Percentiles rank a stretch among this genome's conserved stretches.
Conservation (phyloP, 768 basidiomycete species). For the Lyophyllum semitale region DNA sequence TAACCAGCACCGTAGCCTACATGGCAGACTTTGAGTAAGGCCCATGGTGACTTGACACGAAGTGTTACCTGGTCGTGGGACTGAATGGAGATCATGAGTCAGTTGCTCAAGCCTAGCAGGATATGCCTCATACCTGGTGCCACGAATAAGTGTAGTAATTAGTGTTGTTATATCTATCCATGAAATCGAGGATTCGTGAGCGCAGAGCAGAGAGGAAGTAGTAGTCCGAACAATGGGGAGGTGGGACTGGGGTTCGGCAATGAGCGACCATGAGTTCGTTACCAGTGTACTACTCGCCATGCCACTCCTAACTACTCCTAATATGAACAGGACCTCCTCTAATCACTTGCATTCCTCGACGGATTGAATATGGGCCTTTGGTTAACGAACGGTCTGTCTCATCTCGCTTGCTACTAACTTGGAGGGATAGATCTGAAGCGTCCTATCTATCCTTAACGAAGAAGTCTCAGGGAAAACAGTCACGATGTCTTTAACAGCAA, state of each 20-base stretch:
- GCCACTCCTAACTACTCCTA: too few species aligned
- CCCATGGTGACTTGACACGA: constrained; percentile 13
- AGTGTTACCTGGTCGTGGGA: constrained; percentile 81
- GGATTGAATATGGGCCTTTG: too few species aligned
- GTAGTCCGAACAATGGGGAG: neutral
- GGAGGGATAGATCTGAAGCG: too few species aligned
- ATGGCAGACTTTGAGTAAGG: constrained; percentile 10
- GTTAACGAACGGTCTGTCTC: too few species aligned
- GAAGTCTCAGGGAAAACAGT: too few species aligned
- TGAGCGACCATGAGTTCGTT: neutral
- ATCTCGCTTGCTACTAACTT: too few species aligned
- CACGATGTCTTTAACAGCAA: too few species aligned
- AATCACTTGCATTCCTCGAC: too few species aligned
- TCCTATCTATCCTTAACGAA: too few species aligned
- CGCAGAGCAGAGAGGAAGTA: constrained; percentile 3
- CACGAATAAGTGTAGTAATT: constrained; percentile 68
- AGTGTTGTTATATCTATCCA: constrained; percentile 42
- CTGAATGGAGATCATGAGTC: constrained; percentile 36
- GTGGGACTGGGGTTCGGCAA: constrained; percentile 11
- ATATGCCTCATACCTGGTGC: constrained; percentile 68
- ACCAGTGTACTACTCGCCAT: too few species aligned
- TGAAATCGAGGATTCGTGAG: constrained; percentile 16
- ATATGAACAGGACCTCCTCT: too few species aligned
- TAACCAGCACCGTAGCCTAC: constrained; percentile 76
- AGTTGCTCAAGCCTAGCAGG: constrained; percentile 17